phyloP scores from a whole-genome alignment of 208 protist species.

The Lotmaria passim region DNA sequence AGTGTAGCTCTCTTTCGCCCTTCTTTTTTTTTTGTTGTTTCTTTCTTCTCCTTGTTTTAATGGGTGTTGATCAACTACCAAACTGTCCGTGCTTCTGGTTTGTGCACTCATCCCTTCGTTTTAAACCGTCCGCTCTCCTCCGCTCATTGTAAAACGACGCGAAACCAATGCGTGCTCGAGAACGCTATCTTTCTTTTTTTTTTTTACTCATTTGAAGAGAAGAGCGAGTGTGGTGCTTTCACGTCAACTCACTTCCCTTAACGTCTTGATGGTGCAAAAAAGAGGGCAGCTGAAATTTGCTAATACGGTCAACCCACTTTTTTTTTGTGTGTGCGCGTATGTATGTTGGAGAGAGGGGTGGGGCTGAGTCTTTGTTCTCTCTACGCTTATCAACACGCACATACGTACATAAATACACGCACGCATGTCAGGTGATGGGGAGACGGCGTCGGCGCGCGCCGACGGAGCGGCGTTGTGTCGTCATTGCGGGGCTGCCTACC shows the following conservation, averaged over 20 bases:
- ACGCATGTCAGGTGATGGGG: slow-evolving; percentile 19
- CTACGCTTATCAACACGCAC: neutral
- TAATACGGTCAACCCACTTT: neutral
- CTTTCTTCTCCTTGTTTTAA: neutral
- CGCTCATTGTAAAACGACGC: no score
- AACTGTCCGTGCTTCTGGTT: no score
- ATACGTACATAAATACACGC: neutral
- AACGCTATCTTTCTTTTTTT: slow-evolving; percentile 1
- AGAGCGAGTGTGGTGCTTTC: no score
- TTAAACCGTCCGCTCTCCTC: no score
- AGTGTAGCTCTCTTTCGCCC: neutral
- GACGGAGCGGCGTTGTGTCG: slow-evolving; percentile 34
- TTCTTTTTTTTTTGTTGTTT: slow-evolving; percentile 1
- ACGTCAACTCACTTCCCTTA: no score
- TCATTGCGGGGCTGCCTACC: slow-evolving; percentile 73
- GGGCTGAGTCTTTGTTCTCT: neutral
- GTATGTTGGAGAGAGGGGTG: no score
- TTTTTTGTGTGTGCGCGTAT: neutral
- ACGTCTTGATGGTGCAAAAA: no score
- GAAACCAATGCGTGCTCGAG: neutral
- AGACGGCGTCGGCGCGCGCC: slow-evolving; percentile 7
- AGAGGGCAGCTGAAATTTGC: no score
- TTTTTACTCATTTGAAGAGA: slow-evolving; percentile 6
- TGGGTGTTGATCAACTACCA: neutral
- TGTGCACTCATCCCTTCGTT: no score